Conservation (phyloP, 2,329 filamentous ascomycete species). For the Scortechinia acanthostroma region DNA sequence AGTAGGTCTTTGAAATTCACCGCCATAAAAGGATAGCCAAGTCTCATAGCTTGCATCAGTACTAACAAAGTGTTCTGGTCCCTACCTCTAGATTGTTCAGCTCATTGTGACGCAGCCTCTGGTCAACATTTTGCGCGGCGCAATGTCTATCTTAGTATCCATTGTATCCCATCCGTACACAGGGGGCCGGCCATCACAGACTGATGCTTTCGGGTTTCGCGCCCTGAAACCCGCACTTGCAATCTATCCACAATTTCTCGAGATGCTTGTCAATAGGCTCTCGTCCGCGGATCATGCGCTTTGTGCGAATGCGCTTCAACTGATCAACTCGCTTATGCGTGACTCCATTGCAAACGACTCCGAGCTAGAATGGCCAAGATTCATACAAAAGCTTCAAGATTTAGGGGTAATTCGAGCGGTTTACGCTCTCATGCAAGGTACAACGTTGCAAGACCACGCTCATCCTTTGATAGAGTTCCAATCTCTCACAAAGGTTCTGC, state of each 20-base stretch:
- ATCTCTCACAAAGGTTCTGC: conserved; percentile 58
- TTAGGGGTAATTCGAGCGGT: conserved; percentile 67
- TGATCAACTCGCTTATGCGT: conserved; percentile 69
- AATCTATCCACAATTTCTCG: conserved; percentile 63
- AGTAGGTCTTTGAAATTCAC: conserved; percentile 21
- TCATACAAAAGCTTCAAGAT: conserved; percentile 67
- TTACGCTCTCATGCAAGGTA: conserved; percentile 66
- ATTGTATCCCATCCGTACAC: conserved; percentile 34
- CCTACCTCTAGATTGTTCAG: conserved; percentile 39
- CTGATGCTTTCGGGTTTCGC: conserved; percentile 56
- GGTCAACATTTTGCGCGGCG: conserved; percentile 69
- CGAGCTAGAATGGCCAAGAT: conserved; percentile 61
- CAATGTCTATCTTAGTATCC: conserved; percentile 69
- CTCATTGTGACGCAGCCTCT: conserved; percentile 67
- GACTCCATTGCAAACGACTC: conserved; percentile 61
- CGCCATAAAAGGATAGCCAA: too few species aligned
- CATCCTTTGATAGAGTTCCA: conserved; percentile 68
- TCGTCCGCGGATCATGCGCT: conserved; percentile 68
- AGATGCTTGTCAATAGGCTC: conserved; percentile 64
- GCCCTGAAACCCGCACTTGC: conserved; percentile 65
- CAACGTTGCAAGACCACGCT: conserved; percentile 60
- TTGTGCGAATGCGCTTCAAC: conserved; percentile 66
- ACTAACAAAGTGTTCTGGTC: background rate
- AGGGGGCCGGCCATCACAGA: conserved; percentile 6
- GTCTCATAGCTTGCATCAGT: background rate